A percentile compares a stretch with the other conserved stretches of the same genome.
Conservation (phyloP, 1,139 yeast species). For the Suhomyces coccinellae region DNA sequence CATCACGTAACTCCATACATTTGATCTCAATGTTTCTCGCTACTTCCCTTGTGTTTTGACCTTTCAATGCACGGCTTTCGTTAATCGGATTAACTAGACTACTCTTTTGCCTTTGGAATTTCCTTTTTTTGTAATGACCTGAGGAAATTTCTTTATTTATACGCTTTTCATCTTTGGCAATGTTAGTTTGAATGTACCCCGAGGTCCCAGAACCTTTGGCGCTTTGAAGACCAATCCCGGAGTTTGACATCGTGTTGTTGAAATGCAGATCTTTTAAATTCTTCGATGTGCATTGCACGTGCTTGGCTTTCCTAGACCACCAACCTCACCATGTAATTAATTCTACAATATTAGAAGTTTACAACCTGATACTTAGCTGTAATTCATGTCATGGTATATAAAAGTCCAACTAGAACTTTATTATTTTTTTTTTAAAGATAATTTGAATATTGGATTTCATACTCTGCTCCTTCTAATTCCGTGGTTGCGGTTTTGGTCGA, state of each 20-base stretch:
- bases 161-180: slow-evolving; percentile 27
- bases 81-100: too few relatives aligned
- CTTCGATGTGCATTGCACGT: background rate
- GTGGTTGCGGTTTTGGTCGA: too few relatives aligned
- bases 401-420: too few relatives aligned
- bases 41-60: slow-evolving; percentile 35
- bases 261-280: background rate
- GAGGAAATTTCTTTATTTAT: slow-evolving; percentile 12
- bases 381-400: too few relatives aligned
- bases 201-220: slow-evolving; percentile 75
- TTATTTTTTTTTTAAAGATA: too few relatives aligned
- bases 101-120: slow-evolving; percentile 10
- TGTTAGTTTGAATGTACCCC: slow-evolving; percentile 61
- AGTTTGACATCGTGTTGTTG: slow-evolving; percentile 51
- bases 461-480: too few relatives aligned
- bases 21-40: slow-evolving; percentile 53
- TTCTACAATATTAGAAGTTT: too few relatives aligned
- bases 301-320: too few relatives aligned
- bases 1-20: slow-evolving; percentile 56
- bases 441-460: too few relatives aligned
- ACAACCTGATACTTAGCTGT: too few relatives aligned
- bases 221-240: slow-evolving; percentile 64
- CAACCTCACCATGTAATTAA: too few relatives aligned
- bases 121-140: slow-evolving; percentile 17
- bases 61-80: too few relatives aligned